Base-by-base conservation (phyloP, 345 rosid genomes). In the Eucalyptus virginea region DNA sequence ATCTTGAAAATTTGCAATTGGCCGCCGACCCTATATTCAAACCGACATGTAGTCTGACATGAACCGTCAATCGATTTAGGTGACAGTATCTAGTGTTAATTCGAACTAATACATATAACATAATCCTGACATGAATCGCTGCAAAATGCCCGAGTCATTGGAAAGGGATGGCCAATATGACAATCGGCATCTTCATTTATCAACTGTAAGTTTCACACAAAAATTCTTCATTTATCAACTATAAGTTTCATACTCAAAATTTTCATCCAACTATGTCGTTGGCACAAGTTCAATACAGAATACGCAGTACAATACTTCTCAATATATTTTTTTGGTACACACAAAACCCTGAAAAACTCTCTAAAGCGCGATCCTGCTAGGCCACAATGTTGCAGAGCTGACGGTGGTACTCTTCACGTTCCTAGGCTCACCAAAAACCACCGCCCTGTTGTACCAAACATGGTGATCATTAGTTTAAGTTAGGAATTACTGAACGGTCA, bases 21-120 rank as follows among this genome's bases (percentile, higher is more conserved):
- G 4, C 24, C 23, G 2, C 45, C 8, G 15, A 28, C 2, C 44
- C 2, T 9, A 3, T 32, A 17, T 69, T 34, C 81, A 18, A 69
- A n/a, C n/a, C n/a, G n/a, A n/a, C n/a, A n/a, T 2, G 4, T 72
- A 34, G 3, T 72, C 2, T 42, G 13, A 72, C 2, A 69, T 18
- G 44, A 12, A 72, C 13, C 81, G 1, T 7, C 1, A 0, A 34
- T 19, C 3, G 4, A 1, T 44, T 37, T 10, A 37, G 15, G 4
- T 10, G 45, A 37, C 12, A 72, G 5, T 4, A 37, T 37, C 37
- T 37, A 4, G 28, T 37, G 45, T 72, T 0, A 2, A 37, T 19
- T 37, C 1, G 15, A 37, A 72, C 1, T 9, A 72, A 37, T 37
- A 3, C 3, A 19, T 18, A 9, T 5, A 37, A 9, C 45, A 69